These are phyloP conservation scores for Nelumbo lutea DNA, from an alignment of 164 flowering plant genomes.

Conservation along the genomic window DNA sequence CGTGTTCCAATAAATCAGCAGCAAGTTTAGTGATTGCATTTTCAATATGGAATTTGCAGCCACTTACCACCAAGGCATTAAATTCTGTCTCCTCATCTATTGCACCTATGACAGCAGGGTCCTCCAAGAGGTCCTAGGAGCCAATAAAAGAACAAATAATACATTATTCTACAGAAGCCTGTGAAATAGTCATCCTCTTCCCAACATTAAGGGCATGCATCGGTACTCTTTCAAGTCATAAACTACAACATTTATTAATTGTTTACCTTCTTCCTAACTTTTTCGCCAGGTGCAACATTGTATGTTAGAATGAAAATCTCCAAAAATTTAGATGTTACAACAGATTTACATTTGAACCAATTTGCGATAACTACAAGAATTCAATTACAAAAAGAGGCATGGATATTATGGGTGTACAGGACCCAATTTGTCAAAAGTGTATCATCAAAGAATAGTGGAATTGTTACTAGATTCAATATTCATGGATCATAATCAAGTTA, in stretches of 20 bases:
- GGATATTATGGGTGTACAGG: too few relatives aligned
- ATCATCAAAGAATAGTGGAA: too few relatives aligned
- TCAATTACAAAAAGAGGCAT: not conserved
- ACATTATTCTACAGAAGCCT: not conserved
- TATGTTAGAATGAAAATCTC: not conserved
- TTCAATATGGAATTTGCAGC: not conserved
- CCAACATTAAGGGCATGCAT: not conserved
- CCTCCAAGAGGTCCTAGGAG: constrained; percentile 76
- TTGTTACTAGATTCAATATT: too few relatives aligned
- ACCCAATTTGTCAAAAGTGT: too few relatives aligned
- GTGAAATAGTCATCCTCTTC: not conserved
- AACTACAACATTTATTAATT: not conserved
- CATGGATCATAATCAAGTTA: too few relatives aligned
- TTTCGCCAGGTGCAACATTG: not conserved
- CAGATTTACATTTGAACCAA: not conserved
- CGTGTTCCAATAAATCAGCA: not conserved
- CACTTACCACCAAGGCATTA: constrained; percentile 86
- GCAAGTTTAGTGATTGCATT: not conserved
- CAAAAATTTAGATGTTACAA: not conserved
- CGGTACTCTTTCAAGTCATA: not conserved
- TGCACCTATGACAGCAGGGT: constrained; percentile 68
- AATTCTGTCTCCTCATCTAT: constrained; percentile 98
- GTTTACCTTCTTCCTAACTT: not conserved
- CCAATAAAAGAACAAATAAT: not conserved
- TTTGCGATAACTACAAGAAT: not conserved